These are phyloP conservation scores for Colletotrichum gigasporum DNA, from an alignment of 2,329 filamentous ascomycete species.

Conservation along the genomic window DNA sequence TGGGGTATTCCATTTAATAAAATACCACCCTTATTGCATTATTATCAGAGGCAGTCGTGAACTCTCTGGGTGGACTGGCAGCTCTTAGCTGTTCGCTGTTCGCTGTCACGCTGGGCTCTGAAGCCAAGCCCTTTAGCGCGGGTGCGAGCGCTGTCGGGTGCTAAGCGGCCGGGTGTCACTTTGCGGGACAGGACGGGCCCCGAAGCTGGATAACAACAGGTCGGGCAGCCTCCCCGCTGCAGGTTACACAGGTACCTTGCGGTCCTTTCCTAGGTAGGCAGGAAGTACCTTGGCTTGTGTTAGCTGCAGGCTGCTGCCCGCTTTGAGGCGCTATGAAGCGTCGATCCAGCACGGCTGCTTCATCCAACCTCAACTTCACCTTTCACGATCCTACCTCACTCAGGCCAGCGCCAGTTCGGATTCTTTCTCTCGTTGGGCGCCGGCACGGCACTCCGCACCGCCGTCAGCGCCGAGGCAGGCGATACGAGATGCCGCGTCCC, in stretches of 20 bases:
- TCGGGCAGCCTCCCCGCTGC: too few species aligned
- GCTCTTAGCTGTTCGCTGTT: too few species aligned
- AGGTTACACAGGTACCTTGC: too few species aligned
- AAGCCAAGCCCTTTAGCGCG: slow-evolving; percentile 23
- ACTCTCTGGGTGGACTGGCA: too few species aligned
- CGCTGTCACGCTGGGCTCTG: too few species aligned
- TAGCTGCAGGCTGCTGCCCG: slow-evolving; percentile 2
- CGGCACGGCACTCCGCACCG: too few species aligned
- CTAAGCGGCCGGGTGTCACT: too few species aligned
- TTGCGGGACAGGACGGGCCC: too few species aligned
- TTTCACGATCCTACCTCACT: slow-evolving; percentile 1
- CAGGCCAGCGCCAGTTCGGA: slow-evolving; percentile 3
- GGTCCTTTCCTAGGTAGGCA: background rate
- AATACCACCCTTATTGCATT: too few species aligned
- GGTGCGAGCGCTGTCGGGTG: slow-evolving; percentile 4
- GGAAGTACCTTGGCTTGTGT: background rate
- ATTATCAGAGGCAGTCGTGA: too few species aligned
- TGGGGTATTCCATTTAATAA: background rate
- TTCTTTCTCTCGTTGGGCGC: background rate
- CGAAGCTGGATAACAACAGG: too few species aligned
- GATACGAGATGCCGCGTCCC: too few species aligned
- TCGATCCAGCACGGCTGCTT: slow-evolving; percentile 14
- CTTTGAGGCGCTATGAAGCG: slow-evolving; percentile 23
- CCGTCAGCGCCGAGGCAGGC: background rate
- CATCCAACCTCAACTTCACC: slow-evolving; percentile 21